These are phyloP conservation scores for Trichoderma harzianum DNA, from an alignment of 2,329 filamentous ascomycete genomes.

Conservation along the genomic window DNA sequence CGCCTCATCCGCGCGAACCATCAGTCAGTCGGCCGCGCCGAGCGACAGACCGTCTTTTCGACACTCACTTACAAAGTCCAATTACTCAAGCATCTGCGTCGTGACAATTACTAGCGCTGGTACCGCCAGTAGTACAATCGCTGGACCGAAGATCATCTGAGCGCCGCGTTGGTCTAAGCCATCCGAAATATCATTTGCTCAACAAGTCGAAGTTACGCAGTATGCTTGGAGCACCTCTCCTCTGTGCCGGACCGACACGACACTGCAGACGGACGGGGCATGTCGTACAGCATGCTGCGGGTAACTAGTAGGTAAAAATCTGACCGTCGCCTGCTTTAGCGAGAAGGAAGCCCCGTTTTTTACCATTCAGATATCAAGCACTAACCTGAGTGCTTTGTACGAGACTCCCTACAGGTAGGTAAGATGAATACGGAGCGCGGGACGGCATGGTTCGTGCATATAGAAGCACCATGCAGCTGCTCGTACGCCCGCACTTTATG, in stretches of 20 bases:
- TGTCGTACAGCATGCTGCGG: slow-evolving; percentile 18
- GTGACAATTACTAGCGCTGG: not conserved
- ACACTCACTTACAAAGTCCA: not conserved
- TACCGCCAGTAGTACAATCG: not conserved
- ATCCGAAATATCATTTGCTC: not conserved
- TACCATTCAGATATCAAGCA: not conserved
- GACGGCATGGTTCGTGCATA: not conserved
- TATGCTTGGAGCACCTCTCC: not conserved
- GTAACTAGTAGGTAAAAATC: not conserved
- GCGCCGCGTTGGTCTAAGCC: not conserved
- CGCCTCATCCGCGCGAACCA: slow-evolving; percentile 3
- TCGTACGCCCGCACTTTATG: not conserved
- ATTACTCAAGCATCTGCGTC: not conserved
- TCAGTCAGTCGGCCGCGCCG: not conserved
- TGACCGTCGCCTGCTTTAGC: slow-evolving; percentile 12
- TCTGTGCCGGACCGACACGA: slow-evolving; percentile 12
- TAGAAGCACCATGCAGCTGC: not conserved
- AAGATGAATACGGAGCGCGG: not conserved
- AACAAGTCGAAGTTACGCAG: not conserved
- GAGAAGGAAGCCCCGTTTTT: slow-evolving; percentile 4
- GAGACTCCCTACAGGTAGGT: not conserved
- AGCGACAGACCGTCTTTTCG: slow-evolving; percentile 12
- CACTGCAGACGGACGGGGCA: slow-evolving; percentile 6
- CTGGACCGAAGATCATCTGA: not conserved
- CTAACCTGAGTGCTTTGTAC: not conserved